Base-by-base conservation (phyloP, 1,284 basidiomycete species). In the Amylostereum chailletii region DNA sequence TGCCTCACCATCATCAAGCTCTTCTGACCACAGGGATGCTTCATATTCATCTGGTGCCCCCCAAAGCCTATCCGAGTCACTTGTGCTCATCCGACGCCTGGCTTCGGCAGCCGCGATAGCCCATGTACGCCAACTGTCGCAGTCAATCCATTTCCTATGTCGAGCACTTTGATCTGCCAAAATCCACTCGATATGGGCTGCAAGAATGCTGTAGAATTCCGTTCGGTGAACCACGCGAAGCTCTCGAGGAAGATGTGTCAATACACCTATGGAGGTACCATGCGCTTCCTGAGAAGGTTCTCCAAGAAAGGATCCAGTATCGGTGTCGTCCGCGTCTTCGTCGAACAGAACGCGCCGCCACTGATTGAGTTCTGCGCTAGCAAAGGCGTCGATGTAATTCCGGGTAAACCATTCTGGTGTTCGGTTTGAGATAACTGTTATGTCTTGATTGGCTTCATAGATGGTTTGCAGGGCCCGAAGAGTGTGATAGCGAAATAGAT, bases 341-440 rank as follows among this genome's bases (percentile, higher is more conserved):
- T 19, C 19, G 19, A 55, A 62, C 34, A 71, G 63, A 34, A 69
- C 55, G 7, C 72, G 67, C 41, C 56, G 64, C 47, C 64, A 51
- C 19, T 50, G 61, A 44, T 68, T 62, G 10, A 55, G 57, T 31
- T 51, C 33, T n/a, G 54, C 53, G 39, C 62, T 57, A 8, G 67
- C 63, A 34, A 60, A 59, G 33, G 62, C 56, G 9, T 53, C 55
- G 1, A 71, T 55, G 44, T 71, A 70, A 7, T 55, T 54, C 0
- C 65, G 52, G 19, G 72, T 64, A 50, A 77, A 69, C 73, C 75
- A 82, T 10, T 67, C 62, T 6, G 78, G 70, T 0, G 72, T 75
- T 30, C 76, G 71, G 9, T 65, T 55, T 34, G 64, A 57, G 1
- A 65, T 2, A 0, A 19, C 19, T 19, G 65, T 65, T 8, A 58